phyloP scores from a whole-genome alignment of 2,329 filamentous ascomycete genomes.

The Fusarium xyrophilum region DNA sequence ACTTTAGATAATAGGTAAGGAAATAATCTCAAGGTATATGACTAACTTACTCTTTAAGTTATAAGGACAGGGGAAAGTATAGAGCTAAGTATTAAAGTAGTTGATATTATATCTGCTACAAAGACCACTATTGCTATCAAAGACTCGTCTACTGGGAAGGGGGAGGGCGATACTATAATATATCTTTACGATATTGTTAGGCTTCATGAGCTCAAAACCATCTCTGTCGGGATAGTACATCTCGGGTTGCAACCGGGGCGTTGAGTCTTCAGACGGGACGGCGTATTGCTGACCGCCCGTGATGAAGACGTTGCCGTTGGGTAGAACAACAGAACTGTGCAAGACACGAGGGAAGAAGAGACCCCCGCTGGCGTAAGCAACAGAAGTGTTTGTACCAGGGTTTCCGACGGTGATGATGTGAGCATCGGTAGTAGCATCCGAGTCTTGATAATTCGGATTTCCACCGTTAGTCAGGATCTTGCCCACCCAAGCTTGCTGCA shows the following conservation, averaged over 20 bases:
- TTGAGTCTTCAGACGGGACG: constrained; percentile 27
- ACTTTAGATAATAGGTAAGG: no score
- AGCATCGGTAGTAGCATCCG: constrained; percentile 52
- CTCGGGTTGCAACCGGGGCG: constrained; percentile 17
- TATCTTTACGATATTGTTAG: constrained; percentile 20
- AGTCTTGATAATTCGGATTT: constrained; percentile 53
- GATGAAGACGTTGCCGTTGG: constrained; percentile 57
- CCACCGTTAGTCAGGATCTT: constrained; percentile 63
- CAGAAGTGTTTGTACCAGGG: background rate
- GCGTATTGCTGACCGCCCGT: constrained; percentile 49
- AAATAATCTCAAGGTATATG: no score
- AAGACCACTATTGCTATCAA: no score
- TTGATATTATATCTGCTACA: no score
- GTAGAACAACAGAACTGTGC: constrained; percentile 55
- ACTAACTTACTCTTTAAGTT: no score
- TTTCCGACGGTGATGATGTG: constrained; percentile 57
- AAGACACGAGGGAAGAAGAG: constrained; percentile 48
- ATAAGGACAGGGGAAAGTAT: no score
- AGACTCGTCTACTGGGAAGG: constrained; percentile 22
- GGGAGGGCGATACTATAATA: constrained; percentile 29
- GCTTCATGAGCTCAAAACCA: constrained; percentile 12
- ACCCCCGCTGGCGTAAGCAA: constrained; percentile 10
- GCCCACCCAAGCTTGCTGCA: constrained; percentile 43
- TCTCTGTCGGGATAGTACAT: constrained; percentile 11
- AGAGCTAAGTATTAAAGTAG: no score